Evolutionary conservation across 2,329 filamentous ascomycete genomes (phyloP).

Genomic region (Fusarium sp.): DNA sequence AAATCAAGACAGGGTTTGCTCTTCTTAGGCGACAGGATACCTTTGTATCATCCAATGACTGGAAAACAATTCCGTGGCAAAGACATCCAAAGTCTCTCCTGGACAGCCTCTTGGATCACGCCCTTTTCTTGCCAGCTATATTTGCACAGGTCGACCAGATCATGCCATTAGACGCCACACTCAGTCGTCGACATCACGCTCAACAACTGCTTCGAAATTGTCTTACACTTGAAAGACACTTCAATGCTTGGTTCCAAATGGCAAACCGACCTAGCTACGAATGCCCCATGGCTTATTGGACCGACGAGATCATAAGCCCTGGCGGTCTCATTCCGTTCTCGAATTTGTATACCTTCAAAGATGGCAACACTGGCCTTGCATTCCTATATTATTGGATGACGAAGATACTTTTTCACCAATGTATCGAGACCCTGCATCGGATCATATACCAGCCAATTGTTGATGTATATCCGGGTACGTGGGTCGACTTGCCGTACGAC

Average conservation of each 20-base stretch:
- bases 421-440: slow-evolving; percentile 59
- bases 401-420: slow-evolving; percentile 62
- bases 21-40: slow-evolving; percentile 62
- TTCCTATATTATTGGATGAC: slow-evolving; percentile 67
- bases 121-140: slow-evolving; percentile 61
- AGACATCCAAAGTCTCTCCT: slow-evolving; percentile 62
- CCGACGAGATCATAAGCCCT: slow-evolving; percentile 48
- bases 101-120: slow-evolving; percentile 65
- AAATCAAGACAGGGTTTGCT: slow-evolving; percentile 57
- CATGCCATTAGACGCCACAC: slow-evolving; percentile 53
- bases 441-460: slow-evolving; percentile 58
- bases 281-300: slow-evolving; percentile 56
- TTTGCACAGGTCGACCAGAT: slow-evolving; percentile 60
- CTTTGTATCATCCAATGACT: slow-evolving; percentile 64
- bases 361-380: slow-evolving; percentile 57
- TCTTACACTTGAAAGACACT: slow-evolving; percentile 59
- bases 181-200: slow-evolving; percentile 57
- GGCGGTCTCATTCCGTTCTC: slow-evolving; percentile 57
- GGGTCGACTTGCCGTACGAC: slow-evolving; percentile 53
- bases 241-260: slow-evolving; percentile 61
- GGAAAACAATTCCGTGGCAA: slow-evolving; percentile 65
- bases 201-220: slow-evolving; percentile 63
- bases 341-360: slow-evolving; percentile 59
- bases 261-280: slow-evolving; percentile 46
- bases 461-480: slow-evolving; percentile 55